Evolutionary conservation across 2,329 filamentous ascomycete genomes (phyloP).

Genomic region (Penicillium sclerotiorum): DNA sequence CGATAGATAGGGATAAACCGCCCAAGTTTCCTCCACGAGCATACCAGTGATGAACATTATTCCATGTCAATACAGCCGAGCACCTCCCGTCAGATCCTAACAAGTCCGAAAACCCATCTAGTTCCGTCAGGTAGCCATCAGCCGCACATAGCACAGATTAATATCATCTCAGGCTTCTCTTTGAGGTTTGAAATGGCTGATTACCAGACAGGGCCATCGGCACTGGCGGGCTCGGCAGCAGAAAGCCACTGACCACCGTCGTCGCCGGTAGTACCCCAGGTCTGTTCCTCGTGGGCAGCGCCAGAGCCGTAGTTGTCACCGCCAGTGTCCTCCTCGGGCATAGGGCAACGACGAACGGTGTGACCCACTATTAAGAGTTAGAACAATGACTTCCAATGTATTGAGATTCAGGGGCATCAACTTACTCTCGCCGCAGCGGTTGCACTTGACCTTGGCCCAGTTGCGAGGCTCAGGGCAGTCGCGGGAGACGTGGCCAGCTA

Average conservation of each 20-base stretch:
- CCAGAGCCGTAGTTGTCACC: not conserved
- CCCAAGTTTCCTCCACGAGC: no score
- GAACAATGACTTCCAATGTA: not conserved
- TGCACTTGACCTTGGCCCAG: conserved; percentile 49
- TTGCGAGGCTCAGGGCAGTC: conserved; percentile 50
- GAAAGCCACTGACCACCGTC: not conserved
- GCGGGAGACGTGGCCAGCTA: conserved; percentile 46
- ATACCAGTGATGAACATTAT: no score
- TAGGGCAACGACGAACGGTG: conserved; percentile 42
- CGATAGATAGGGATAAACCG: no score
- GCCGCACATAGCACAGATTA: no score
- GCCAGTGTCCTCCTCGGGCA: conserved; percentile 19
- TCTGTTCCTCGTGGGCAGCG: not conserved
- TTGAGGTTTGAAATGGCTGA: no score
- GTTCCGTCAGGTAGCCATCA: no score
- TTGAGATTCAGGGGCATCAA: no score
- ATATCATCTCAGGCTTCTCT: no score
- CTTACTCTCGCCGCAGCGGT: conserved; percentile 48
- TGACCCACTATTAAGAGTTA: conserved; percentile 45
- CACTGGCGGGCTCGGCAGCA: not conserved
- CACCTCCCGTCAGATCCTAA: no score
- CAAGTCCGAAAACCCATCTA: no score
- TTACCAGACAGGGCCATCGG: no score
- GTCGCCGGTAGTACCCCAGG: not conserved
- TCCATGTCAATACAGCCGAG: no score